A percentile compares a stretch with the other conserved stretches of the same genome.
These are phyloP conservation scores for Puccinia triticina DNA, from an alignment of 1,284 basidiomycete species.

Conservation along the genomic window DNA sequence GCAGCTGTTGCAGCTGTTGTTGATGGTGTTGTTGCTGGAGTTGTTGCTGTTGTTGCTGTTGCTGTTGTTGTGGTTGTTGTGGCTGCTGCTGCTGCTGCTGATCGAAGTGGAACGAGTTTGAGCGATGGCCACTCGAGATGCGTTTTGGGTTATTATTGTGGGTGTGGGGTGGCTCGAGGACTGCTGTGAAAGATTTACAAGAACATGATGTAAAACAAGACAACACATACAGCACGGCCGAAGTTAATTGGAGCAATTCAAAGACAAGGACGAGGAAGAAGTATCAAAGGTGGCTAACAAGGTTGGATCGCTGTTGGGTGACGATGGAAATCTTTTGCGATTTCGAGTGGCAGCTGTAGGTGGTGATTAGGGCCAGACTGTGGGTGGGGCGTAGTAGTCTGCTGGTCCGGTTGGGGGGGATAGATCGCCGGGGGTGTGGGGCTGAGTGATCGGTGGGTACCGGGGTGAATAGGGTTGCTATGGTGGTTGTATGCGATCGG, in stretches of 20 bases:
- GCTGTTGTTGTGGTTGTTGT: no score
- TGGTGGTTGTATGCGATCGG: background rate
- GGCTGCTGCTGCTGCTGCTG: slow-evolving; percentile 12
- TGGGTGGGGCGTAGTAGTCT: no score
- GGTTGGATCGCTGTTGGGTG: background rate
- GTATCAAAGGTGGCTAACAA: background rate
- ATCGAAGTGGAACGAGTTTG: background rate
- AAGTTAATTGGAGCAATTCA: background rate
- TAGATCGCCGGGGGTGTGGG: background rate
- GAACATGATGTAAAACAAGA: background rate
- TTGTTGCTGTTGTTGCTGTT: background rate
- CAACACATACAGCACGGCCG: background rate
- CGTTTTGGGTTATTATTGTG: background rate
- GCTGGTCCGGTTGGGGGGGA: background rate
- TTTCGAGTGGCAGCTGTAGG: background rate
- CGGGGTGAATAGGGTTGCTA: background rate
- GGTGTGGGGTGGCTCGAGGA: background rate
- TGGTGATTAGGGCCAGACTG: no score
- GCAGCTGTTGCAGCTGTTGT: background rate
- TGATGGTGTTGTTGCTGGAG: slow-evolving; percentile 11
- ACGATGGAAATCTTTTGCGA: background rate
- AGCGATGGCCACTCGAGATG: background rate
- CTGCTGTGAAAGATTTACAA: background rate
- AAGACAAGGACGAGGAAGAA: background rate
- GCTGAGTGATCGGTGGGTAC: slow-evolving; percentile 5